Evolutionary conservation across 2,329 filamentous ascomycete genomes (phyloP), one percentile per base, ranked within the genome.

Genomic region (Furcasterigmium sp.): DNA sequence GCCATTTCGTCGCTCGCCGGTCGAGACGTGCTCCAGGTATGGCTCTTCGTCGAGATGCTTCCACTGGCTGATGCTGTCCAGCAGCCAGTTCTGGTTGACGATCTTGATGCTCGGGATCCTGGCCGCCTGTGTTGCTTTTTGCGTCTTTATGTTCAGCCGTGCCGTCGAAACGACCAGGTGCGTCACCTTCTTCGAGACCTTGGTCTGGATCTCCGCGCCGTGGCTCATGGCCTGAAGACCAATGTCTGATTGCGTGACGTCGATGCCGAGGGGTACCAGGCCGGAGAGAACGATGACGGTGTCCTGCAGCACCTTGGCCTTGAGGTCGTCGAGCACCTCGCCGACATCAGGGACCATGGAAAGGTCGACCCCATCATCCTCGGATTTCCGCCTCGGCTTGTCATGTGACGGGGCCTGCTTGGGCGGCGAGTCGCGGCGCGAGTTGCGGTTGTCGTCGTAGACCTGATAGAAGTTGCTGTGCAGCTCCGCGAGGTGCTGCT

Each of bases 71-170:
- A 97, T 80, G 43, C 84, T 94, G 52, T 91, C 85, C 25, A 84
- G 76, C 23, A 98, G 80, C 93, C 93, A 98, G 55, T 88, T 82
- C 42, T 90, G 86, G 53, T 85, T 90, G 38, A 98, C 93, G 46
- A 98, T 95, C 60, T 90, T 91, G 63, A 97, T 87, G 41, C 81
- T 80, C 0, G 85, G 73, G 43, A 89, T 85, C 50, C 83, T 81
- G 13, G 87, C 84, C 0, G 93, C 93, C 62, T 91, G 85, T 38
- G 87, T 84, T 35, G 97, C 89, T 65, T 98, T 98, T 42, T 88
- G 85, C 0, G 93, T 97, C 18, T 91, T 82, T 25, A 85, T 85
- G 11, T n/a, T n/a, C n/a, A n/a, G n/a, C 19, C 85, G 75, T 14
- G 78, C 73, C 15, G 79, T 80, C 41, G 80, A 84, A 8, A 86